Base-by-base conservation (phyloP, 257 asterid species). In the Linaria vulgaris region DNA sequence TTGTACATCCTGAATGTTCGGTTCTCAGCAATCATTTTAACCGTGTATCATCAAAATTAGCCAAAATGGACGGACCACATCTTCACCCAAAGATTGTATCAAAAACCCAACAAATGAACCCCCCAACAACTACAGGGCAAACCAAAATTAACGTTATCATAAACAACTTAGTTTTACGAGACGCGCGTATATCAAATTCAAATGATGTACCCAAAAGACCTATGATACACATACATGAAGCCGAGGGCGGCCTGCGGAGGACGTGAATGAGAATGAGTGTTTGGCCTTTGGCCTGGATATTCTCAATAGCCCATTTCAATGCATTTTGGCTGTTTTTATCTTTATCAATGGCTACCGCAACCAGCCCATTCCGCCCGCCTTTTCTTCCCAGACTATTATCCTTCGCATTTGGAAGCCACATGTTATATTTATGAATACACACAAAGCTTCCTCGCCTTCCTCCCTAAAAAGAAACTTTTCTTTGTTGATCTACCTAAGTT, bases 251-350 rank as follows among this genome's bases (percentile, higher is more conserved):
- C 39, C 70, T 70, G 44, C 63, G 81, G 31, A 75, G n/a, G 15
- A 92, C 96, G 78, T 92, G 99, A 59, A 89, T 82, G 85, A 92
- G 96, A 48, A 89, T 59, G 31, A 87, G 69, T 12, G 88, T 74
- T 63, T 83, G 91, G 71, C 96, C 97, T 69, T 70, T 83, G 61
- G 49, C 5, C 45, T 87, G 74, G 74, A 92, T 80, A 67, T 89
- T 80, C 0, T 82, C 96, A 34, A 69, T 78, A 6, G 89, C 74
- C 98, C 98, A 92, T 78, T 71, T 77, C 37, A 94, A 71, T 13
- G 97, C 99, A 68, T 79, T 48, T 61, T 94, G 99, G 81, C 99
- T 94, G 15, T 82, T 80, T 80, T 82, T 94, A 57, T 90, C 95
- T 67, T 74, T 94, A 57, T 87, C 97, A 4, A 94, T 78, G 55